phyloP scores from a whole-genome alignment of 352 stramenopile species.

The Phytophthora fragariaefolia region DNA sequence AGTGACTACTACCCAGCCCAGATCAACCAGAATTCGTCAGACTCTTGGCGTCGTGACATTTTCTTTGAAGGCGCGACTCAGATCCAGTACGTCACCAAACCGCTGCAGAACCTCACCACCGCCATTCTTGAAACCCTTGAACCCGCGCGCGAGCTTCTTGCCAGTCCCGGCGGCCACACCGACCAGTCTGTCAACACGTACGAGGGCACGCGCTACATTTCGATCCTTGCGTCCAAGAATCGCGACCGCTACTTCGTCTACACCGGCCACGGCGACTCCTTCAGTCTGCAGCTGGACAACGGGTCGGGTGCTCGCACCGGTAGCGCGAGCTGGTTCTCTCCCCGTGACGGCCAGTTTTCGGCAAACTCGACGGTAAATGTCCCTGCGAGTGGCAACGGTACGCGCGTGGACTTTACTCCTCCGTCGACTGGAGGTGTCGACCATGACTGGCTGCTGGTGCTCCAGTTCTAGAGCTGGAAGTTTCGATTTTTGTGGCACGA shows the following conservation, averaged over 20 bases:
- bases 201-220: conserved; percentile 32
- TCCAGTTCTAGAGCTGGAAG: conserved; percentile 31
- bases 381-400: conserved; percentile 6
- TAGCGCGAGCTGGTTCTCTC: conserved; percentile 25
- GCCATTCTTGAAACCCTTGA: background rate
- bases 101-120: background rate
- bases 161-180: conserved; percentile 11
- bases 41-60: conserved; percentile 32
- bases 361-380: conserved; percentile 12
- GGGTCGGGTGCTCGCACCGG: conserved; percentile 15
- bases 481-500: too few relatives aligned
- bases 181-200: conserved; percentile 20
- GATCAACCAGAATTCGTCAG: conserved; percentile 20
- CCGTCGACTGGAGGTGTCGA: conserved; percentile 26
- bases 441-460: conserved; percentile 32
- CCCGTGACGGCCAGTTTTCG: conserved; percentile 30
- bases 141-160: conserved; percentile 20
- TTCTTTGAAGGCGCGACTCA: conserved; percentile 29
- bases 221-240: conserved; percentile 14
- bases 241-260: conserved; percentile 28
- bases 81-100: conserved; percentile 31
- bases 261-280: conserved; percentile 29
- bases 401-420: conserved; percentile 28
- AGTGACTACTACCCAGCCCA: conserved; percentile 28
- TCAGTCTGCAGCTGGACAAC: conserved; percentile 21